These are phyloP conservation scores for Hylodesmum podocarpum DNA, from an alignment of 306 rosid species.

Conservation along the genomic window DNA sequence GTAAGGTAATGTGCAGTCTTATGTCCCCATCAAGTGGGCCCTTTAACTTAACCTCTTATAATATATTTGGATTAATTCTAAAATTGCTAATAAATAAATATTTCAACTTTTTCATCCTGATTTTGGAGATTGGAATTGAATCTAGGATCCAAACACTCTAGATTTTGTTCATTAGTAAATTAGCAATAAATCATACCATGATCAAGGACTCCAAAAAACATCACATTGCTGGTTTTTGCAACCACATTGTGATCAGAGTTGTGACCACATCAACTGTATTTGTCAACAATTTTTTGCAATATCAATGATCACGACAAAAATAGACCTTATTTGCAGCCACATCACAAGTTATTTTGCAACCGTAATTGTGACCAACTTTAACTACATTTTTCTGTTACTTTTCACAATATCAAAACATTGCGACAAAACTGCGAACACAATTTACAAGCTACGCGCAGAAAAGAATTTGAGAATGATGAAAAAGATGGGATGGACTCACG, in stretches of 20 bases:
- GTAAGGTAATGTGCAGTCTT: constrained; percentile 13
- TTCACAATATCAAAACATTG: neutral
- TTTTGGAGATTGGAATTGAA: too few relatives aligned
- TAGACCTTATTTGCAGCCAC: too few relatives aligned
- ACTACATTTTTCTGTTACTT: neutral
- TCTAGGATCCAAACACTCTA: too few relatives aligned
- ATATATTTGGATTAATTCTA: too few relatives aligned
- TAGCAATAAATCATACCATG: neutral
- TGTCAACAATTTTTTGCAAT: neutral
- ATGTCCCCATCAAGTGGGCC: constrained; percentile 33
- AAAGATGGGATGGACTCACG: constrained; percentile 40
- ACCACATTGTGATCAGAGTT: neutral
- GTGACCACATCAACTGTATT: neutral
- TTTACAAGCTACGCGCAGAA: neutral
- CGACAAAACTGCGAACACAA: neutral
- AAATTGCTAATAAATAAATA: too few relatives aligned
- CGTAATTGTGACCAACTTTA: neutral
- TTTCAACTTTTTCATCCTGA: too few relatives aligned
- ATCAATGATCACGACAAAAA: neutral
- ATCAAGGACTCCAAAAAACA: neutral
- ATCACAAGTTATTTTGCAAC: neutral
- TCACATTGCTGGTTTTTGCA: neutral
- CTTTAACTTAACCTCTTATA: neutral
- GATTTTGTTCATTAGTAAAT: neutral
- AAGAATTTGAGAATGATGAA: constrained; percentile 17